These are phyloP conservation scores for Geosmithia flava DNA, from an alignment of 2,329 filamentous ascomycete species.

Conservation along the genomic window DNA sequence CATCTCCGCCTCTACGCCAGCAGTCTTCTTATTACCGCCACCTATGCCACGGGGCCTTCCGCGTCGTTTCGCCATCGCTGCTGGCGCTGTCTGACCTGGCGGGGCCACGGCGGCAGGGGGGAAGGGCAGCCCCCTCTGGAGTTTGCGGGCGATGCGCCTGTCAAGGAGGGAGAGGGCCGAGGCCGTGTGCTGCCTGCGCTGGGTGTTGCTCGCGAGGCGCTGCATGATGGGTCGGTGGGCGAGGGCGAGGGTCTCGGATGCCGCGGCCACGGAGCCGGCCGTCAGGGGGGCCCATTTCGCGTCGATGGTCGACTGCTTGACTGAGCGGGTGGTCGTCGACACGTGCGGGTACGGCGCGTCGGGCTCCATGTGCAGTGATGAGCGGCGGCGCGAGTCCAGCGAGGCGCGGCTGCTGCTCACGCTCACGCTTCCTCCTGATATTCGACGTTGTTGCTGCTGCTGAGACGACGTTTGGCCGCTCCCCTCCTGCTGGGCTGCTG, in stretches of 20 bases:
- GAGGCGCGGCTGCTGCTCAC: background rate
- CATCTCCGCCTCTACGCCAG: conserved; percentile 44
- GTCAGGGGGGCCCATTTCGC: conserved; percentile 54
- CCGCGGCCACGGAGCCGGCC: conserved; percentile 37
- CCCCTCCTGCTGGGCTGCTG: background rate
- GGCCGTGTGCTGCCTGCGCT: conserved; percentile 39
- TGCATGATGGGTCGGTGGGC: conserved; percentile 50
- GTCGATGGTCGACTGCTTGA: conserved; percentile 54
- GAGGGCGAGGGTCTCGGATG: conserved; percentile 43
- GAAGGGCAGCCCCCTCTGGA: conserved; percentile 52
- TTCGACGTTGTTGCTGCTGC: background rate
- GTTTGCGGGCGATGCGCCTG: conserved; percentile 41
- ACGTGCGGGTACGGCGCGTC: conserved; percentile 35
- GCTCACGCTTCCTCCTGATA: conserved; percentile 1
- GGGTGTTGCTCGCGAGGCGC: conserved; percentile 34
- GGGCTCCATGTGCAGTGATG: conserved; percentile 5
- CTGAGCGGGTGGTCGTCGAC: conserved; percentile 32
- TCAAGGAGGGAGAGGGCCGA: conserved; percentile 42
- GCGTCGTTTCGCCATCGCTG: background rate
- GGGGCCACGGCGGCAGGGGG: conserved; percentile 30
- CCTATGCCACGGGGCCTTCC: conserved; percentile 3
- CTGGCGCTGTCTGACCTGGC: conserved; percentile 1
- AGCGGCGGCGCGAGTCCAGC: background rate
- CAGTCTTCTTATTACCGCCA: conserved; percentile 14
- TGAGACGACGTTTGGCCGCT: conserved; percentile 4